A percentile compares a stretch with the other conserved stretches of the same genome.
phyloP scores from a whole-genome alignment of 768 basidiomycete species.

The Boletus eberwhitei region DNA sequence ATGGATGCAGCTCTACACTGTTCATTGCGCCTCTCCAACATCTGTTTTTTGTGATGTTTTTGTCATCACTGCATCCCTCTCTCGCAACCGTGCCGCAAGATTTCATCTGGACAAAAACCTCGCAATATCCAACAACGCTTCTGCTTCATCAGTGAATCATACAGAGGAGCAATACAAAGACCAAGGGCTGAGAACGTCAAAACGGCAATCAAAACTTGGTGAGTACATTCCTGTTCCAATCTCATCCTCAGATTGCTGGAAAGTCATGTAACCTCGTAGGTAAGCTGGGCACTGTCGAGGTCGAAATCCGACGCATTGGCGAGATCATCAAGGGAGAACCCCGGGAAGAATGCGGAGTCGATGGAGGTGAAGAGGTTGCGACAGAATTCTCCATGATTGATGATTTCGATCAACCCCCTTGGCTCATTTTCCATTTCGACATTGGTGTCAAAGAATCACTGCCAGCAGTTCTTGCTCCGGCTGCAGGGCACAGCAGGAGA shows the following conservation, averaged over 20 bases:
- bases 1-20: conserved; percentile 6
- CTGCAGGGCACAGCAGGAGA: neutral
- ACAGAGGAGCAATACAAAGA: neutral
- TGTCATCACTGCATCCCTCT: neutral
- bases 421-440: conserved; percentile 14
- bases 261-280: neutral
- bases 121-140: neutral
- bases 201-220: neutral
- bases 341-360: neutral
- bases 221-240: neutral
- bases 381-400: conserved; percentile 13
- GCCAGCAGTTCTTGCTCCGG: neutral
- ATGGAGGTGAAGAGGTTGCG: neutral
- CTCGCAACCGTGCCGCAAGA: conserved; percentile 10
- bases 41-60: conserved; percentile 20
- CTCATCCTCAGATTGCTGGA: neutral
- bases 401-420: conserved; percentile 8
- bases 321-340: conserved; percentile 7
- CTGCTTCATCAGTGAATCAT: conserved; percentile 5
- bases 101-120: conserved; percentile 11
- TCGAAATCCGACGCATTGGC: conserved; percentile 17
- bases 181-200: conserved; percentile 11
- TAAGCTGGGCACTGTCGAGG: conserved; percentile 5
- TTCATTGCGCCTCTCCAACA: conserved; percentile 16
- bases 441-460: neutral